Base-by-base conservation (phyloP, 2,329 filamentous ascomycete species). In the Paecilomyces formosus region DNA sequence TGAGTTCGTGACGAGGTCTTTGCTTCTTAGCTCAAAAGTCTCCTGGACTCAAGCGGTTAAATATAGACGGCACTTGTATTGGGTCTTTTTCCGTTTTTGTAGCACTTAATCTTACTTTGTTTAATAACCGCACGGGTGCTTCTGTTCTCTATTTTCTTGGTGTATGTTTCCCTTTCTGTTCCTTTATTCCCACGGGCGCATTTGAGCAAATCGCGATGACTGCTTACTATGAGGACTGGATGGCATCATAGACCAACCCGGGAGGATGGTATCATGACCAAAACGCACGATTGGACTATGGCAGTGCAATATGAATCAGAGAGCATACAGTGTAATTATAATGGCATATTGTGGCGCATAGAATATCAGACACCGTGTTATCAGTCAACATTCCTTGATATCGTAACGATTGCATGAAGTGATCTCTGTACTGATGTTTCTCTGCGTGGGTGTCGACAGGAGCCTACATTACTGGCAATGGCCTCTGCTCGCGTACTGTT, bases 1-100 rank as follows among this genome's bases (percentile, higher is more conserved):
- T 79, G 72, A 64, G 28, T 45, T 21, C n/a, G 39, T n/a, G 15
- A 45, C n/a, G 39, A 45, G n/a, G 39, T 26, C 39, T 8, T 21
- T 45, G n/a, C 21, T 52, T 52, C 26, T 52, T 28, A 26, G 12
- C 50, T 24, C 50, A 52, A 24, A 24, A 28, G 21, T 24, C 21
- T 1, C 2, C 15, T 28, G 50, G 11, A 24, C 12, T 2, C 21
- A 52, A 22, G 50, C 24, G 21, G 9, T 52, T 52, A 52, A 21
- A 28, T 15, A 52, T 24, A 24, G 26, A 52, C 26, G 12, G 26
- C 21, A 45, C n/a, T 8, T 18, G 18, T n/a, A 45, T 45, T n/a
- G 15, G 15, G 39, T 18, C 39, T 45, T 45, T 45, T 31, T 6
- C 6, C n/a, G n/a, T 3, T 18, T 45, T 45, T 45, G n/a, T 45